Conservation (phyloP, 495 filamentous ascomycete genomes). For the Hypoxylon trugodes region DNA sequence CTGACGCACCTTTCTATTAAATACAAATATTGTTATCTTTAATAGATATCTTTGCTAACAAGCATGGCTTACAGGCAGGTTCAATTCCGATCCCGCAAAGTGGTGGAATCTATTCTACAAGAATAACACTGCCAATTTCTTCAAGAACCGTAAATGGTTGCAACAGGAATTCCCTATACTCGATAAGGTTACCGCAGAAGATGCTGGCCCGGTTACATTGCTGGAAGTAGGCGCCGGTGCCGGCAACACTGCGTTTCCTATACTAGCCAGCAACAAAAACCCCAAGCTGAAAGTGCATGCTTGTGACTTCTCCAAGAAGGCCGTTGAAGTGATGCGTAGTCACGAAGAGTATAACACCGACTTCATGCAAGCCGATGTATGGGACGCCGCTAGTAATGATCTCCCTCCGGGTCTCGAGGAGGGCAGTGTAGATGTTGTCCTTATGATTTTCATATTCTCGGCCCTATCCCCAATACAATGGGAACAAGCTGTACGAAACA, state of each 20-base stretch:
- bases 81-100: constrained; percentile 87
- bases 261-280: constrained; percentile 83
- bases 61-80: constrained; percentile 61
- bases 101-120: constrained; percentile 98
- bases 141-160: constrained; percentile 98
- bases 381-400: constrained; percentile 78
- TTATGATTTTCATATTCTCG: constrained; percentile 97
- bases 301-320: constrained; percentile 91
- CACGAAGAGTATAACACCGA: constrained; percentile 69
- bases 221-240: constrained; percentile 95
- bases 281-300: constrained; percentile 80
- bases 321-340: constrained; percentile 84
- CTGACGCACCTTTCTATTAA: constrained; percentile 51
- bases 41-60: constrained; percentile 44
- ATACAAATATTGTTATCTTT: constrained; percentile 1
- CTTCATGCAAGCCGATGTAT: constrained; percentile 84
- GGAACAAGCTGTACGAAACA: constrained; percentile 81
- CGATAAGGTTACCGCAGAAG: constrained; percentile 68
- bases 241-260: constrained; percentile 94
- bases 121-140: constrained; percentile 94
- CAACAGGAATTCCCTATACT: constrained; percentile 93
- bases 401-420: constrained; percentile 80
- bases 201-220: constrained; percentile 68
- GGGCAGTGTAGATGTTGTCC: constrained; percentile 83
- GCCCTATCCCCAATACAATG: constrained; percentile 87